A percentile compares a stretch with the other conserved stretches of the same genome.
These are phyloP conservation scores for Suhomyces vadensis DNA, from an alignment of 805 yeast genomes.

Conservation along the genomic window DNA sequence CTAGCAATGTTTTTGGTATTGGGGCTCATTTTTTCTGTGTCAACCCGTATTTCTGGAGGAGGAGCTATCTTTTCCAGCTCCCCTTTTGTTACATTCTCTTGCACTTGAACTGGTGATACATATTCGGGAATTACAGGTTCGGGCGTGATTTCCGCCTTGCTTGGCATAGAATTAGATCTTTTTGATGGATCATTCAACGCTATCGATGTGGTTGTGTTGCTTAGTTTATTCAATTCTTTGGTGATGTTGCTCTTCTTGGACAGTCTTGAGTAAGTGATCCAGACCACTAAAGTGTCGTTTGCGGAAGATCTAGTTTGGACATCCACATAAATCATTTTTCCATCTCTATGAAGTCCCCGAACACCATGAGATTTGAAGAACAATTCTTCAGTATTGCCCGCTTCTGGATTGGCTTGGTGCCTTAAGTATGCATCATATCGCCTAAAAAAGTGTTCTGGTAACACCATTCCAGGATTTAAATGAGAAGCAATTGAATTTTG, in stretches of 20 bases:
- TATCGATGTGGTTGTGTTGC: constrained; percentile 19
- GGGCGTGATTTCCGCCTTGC: not conserved
- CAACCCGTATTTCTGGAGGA: too few relatives aligned
- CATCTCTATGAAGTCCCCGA: constrained; percentile 69
- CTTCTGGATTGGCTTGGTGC: constrained; percentile 15
- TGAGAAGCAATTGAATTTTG: constrained; percentile 22
- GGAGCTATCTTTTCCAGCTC: not conserved
- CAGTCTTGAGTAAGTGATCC: constrained; percentile 82
- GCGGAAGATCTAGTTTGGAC: constrained; percentile 76
- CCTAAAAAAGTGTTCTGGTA: constrained; percentile 91
- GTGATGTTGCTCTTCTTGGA: constrained; percentile 23
- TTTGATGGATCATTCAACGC: constrained; percentile 5
- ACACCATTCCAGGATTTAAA: constrained; percentile 64
- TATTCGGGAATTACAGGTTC: not conserved
- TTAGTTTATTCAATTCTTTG: constrained; percentile 27
- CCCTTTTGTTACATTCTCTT: not conserved
- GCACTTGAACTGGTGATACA: not conserved
- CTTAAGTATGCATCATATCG: constrained; percentile 52
- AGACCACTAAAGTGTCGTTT: constrained; percentile 59
- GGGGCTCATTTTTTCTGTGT: not conserved
- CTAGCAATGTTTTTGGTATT: constrained; percentile 14
- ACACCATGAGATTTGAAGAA: constrained; percentile 68
- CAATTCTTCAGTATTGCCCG: constrained; percentile 44
- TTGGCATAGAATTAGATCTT: not conserved
- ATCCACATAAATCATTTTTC: constrained; percentile 64